phyloP scores from a whole-genome alignment of 78 protist species.

The Protostelium mycophagum region DNA sequence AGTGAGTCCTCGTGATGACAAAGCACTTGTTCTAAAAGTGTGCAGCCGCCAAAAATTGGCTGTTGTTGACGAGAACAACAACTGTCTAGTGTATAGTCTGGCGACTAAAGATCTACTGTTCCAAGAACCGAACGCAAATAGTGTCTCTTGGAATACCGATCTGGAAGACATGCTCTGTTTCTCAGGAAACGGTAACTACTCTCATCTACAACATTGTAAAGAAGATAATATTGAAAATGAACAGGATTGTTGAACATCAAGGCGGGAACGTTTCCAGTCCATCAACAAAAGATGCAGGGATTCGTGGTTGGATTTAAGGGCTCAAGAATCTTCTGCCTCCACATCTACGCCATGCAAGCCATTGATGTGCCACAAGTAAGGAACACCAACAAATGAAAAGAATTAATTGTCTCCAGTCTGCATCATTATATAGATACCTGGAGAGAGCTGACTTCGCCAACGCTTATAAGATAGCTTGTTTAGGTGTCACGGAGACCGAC shows the following conservation, averaged over 20 bases:
- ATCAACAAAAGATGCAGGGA: conserved; percentile 52
- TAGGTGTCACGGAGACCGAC: conserved; percentile 51
- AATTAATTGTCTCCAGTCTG: too few species aligned
- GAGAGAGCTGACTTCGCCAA: conserved; percentile 16
- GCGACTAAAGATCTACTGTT: conserved; percentile 29
- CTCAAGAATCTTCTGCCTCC: conserved; percentile 66
- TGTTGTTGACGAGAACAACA: conserved; percentile 54
- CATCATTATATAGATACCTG: conserved; percentile 45
- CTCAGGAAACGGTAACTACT: conserved; percentile 4
- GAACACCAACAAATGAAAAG: too few species aligned
- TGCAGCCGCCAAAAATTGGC: conserved; percentile 51
- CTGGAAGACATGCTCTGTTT: conserved; percentile 74
- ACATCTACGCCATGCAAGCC: conserved; percentile 43
- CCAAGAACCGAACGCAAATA: not conserved
- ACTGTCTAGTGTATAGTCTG: conserved; percentile 55
- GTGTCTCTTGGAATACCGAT: conserved; percentile 19
- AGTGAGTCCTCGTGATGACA: not conserved
- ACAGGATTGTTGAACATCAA: conserved; percentile 59
- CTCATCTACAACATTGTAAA: too few species aligned
- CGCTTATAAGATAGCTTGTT: conserved; percentile 72
- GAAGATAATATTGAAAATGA: conserved; percentile 9
- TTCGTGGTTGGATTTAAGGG: conserved; percentile 74
- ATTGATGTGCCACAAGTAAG: conserved; percentile 86
- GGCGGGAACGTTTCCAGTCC: conserved; percentile 67
- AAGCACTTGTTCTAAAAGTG: not conserved